Conservation (phyloP, 2,329 filamentous ascomycete genomes). For the Sporothrix protearum region DNA sequence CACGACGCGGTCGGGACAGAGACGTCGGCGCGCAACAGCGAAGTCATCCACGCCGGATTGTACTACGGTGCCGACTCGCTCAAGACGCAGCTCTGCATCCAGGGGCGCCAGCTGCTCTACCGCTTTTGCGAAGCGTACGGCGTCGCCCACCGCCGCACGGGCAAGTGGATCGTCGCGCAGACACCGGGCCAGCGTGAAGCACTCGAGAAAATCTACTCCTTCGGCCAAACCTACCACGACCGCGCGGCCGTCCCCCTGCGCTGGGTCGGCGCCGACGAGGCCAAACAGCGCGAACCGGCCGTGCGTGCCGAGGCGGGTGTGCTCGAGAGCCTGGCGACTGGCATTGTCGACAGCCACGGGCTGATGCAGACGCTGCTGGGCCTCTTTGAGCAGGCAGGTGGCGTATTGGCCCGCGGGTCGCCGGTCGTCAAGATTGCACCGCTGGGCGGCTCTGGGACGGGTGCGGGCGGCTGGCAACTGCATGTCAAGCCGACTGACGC, state of each 20-base stretch:
- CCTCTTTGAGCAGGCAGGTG: conserved; percentile 71
- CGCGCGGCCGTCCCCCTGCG: conserved; percentile 55
- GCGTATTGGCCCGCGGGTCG: conserved; percentile 67
- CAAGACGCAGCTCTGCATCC: conserved; percentile 80
- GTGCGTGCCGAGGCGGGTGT: conserved; percentile 69
- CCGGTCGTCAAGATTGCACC: conserved; percentile 60
- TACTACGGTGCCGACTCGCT: conserved; percentile 77
- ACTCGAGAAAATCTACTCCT: conserved; percentile 49
- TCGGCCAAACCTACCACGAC: conserved; percentile 40
- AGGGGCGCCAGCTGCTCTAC: conserved; percentile 75
- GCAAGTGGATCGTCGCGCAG: conserved; percentile 96
- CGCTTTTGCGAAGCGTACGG: conserved; percentile 63
- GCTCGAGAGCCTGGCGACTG: conserved; percentile 80
- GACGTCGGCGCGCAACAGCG: conserved; percentile 85
- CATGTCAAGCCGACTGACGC: conserved; percentile 37
- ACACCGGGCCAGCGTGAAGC: conserved; percentile 64
- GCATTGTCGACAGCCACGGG: conserved; percentile 83
- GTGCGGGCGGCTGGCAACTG: conserved; percentile 66
- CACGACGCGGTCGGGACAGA: conserved; percentile 74
- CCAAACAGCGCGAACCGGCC: conserved; percentile 63
- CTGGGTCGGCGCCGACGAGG: conserved; percentile 64
- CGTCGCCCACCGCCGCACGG: conserved; percentile 70
- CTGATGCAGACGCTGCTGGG: conserved; percentile 79
- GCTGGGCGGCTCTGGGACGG: conserved; percentile 38
- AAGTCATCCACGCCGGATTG: conserved; percentile 93